Conservation (phyloP, 192 early-diverging fungal species). For the Thamnidium elegans region DNA sequence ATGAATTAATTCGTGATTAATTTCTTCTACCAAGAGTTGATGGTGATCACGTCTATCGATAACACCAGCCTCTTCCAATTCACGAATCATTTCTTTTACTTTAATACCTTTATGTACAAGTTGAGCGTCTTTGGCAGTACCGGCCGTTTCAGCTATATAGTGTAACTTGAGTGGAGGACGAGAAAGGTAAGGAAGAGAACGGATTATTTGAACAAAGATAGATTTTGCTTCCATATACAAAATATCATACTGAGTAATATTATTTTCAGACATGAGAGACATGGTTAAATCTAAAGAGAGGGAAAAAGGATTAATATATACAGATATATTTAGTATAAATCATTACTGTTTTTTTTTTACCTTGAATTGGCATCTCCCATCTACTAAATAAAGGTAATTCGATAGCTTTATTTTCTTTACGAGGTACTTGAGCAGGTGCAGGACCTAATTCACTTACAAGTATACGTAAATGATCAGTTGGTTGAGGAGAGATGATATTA, state of each 20-base stretch:
- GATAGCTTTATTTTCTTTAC: constrained; percentile 72
- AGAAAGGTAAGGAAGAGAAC: constrained; percentile 75
- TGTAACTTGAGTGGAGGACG: constrained; percentile 56
- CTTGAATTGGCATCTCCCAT: constrained; percentile 79
- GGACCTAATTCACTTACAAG: constrained; percentile 77
- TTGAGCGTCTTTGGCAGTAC: constrained; percentile 78
- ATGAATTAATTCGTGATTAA: constrained; percentile 82
- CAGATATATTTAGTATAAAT: background rate
- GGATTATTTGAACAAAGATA: constrained; percentile 87
- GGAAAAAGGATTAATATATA: background rate
- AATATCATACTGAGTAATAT: constrained; percentile 88
- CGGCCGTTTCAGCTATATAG: constrained; percentile 76
- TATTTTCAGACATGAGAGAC: constrained; percentile 73
- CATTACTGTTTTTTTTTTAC: constrained; percentile 30
- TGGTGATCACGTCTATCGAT: constrained; percentile 75
- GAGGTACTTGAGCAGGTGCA: constrained; percentile 71
- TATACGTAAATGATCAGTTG: constrained; percentile 75
- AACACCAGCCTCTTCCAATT: constrained; percentile 73
- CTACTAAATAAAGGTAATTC: constrained; percentile 71
- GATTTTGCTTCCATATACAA: constrained; percentile 94
- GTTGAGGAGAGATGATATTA: constrained; percentile 69
- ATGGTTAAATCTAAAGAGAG: constrained; percentile 44
- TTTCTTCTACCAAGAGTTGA: constrained; percentile 80
- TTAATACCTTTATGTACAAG: constrained; percentile 93
- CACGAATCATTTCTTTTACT: constrained; percentile 86